phyloP scores from a whole-genome alignment of 768 basidiomycete species.

The Amanita thiersii region DNA sequence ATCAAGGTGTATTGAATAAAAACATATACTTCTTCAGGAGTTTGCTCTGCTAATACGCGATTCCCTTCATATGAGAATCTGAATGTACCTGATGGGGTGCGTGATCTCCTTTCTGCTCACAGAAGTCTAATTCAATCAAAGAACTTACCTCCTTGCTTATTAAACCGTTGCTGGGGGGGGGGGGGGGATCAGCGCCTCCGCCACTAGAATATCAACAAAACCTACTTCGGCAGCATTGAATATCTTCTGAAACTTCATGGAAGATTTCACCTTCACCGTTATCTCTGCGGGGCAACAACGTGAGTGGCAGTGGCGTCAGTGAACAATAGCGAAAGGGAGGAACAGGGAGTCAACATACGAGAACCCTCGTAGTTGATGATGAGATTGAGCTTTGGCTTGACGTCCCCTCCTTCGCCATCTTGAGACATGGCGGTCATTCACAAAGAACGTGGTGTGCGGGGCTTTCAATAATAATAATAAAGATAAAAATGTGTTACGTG shows the following conservation, averaged over 20 bases:
- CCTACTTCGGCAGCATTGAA: conserved; percentile 62
- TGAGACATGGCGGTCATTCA: conserved; percentile 30
- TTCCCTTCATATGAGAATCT: conserved; percentile 52
- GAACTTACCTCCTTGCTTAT: conserved; percentile 43
- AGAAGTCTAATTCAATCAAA: background rate
- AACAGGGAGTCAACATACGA: conserved; percentile 22
- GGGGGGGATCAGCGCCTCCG: background rate
- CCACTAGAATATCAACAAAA: conserved; percentile 5
- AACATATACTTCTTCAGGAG: conserved; percentile 42
- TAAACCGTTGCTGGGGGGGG: conserved; percentile 43
- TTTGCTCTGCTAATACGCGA: conserved; percentile 38
- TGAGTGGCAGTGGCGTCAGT: conserved; percentile 2
- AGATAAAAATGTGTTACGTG: no score
- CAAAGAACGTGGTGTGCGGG: background rate
- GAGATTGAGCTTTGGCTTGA: conserved; percentile 68
- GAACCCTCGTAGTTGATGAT: conserved; percentile 45
- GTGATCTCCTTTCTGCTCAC: background rate
- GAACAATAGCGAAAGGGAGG: conserved; percentile 13
- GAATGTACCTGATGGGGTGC: conserved; percentile 42
- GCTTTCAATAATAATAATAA: background rate
- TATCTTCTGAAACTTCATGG: conserved; percentile 55
- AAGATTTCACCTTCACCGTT: conserved; percentile 46
- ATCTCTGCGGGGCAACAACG: conserved; percentile 31
- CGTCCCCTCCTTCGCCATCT: conserved; percentile 42
- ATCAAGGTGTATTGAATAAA: background rate